phyloP scores from a whole-genome alignment of 106 monocot species.

The Alisma plantagoaquatica region DNA sequence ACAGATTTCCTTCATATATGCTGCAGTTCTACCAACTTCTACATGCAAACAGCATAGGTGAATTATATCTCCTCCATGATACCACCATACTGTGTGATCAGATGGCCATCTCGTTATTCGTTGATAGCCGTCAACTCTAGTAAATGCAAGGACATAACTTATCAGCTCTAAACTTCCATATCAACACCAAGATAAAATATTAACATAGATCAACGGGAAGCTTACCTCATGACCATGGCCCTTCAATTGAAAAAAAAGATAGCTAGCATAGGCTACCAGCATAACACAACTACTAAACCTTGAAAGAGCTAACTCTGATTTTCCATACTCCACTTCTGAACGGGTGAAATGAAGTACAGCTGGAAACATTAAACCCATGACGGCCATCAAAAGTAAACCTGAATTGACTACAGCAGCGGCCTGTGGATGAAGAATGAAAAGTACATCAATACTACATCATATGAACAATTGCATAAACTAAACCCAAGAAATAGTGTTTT shows the following conservation, averaged over 20 bases:
- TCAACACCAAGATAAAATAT: too few species aligned
- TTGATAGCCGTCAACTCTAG: too few species aligned
- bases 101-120: too few species aligned
- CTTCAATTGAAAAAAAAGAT: conserved; percentile 81
- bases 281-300: conserved; percentile 93
- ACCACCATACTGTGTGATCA: too few species aligned
- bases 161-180: too few species aligned
- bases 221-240: conserved; percentile 35
- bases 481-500: not conserved
- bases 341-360: conserved; percentile 94
- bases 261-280: conserved; percentile 91
- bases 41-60: too few species aligned
- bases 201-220: too few species aligned
- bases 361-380: conserved; percentile 88
- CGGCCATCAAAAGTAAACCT: conserved; percentile 91
- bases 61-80: too few species aligned
- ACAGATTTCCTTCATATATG: too few species aligned
- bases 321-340: conserved; percentile 89
- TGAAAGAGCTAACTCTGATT: conserved; percentile 85
- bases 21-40: too few species aligned
- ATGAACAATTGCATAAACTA: not conserved
- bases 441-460: not conserved
- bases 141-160: too few species aligned
- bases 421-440: conserved; percentile 26
- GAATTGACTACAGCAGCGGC: conserved; percentile 90